Evolutionary conservation across 2,329 filamentous ascomycete species (phyloP), one percentile per base, ranked within the genome.

Genomic region (Exophiala sideris): DNA sequence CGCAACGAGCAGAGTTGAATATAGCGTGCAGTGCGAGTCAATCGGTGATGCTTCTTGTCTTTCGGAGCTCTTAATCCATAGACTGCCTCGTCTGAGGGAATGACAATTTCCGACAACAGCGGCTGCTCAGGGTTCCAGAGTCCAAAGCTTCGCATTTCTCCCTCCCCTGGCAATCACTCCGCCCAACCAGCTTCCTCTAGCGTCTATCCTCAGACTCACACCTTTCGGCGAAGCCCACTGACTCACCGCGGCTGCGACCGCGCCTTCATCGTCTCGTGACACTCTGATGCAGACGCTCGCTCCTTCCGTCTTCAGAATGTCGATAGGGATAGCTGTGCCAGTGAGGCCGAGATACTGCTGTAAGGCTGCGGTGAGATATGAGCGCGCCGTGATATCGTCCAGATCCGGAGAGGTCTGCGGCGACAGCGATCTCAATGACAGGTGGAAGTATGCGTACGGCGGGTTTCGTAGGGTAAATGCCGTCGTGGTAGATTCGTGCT

Each of bases 291-390:
- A 78, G 6, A 71, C 55, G 24, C 64, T 53, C 8, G 34, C 55
- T 6, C 46, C 53, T 35, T 64, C 65, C 14, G 74, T 61, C 42
- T 75, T 74, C 11, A 77, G 62, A 33, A 78, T 74, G 52, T 79
- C 76, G 46, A 78, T 67, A 2, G 73, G 63, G 36, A 78, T 76
- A 11, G 74, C 67, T 2, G 74, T 73, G 12, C 76, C 76, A 3
- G 70, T 69, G 6, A 77, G 54, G 1, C 76, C 76, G 41, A 78
- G 71, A 61, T 74, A 77, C 63, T 76, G 74, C 16, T 70, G 70
- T 1, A 79, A 67, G 1, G 76, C 75, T 39, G 74, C 67, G 45
- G 68, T 71, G 46, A 78, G 70, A 59, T 76, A 68, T 24, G 72
- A 72, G 53, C 71, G 71, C 20, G 72, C 69, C n/a, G 74, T 76